Evolutionary conservation across 176 grass and related monocot species (phyloP), one percentile per base, ranked within the genome.

Genomic region (Bolboschoenus planiculmis): DNA sequence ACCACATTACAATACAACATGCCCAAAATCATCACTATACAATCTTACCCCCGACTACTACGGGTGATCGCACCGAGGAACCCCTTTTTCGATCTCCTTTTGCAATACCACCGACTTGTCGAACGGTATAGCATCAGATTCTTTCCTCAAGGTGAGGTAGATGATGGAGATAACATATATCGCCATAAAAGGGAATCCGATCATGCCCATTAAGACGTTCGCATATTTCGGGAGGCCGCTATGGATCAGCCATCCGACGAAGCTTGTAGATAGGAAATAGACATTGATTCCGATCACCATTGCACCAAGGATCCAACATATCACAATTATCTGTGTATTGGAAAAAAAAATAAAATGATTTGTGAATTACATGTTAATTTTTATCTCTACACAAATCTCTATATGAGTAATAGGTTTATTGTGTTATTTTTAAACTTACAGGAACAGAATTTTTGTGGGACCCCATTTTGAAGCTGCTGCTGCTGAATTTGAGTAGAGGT

Each of bases 401-500:
- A 10, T 59, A 10, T 27, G 23, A 29, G 23, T 11, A 59, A 29
- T 24, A 27, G 23, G 26, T 23, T 59, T 0, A 53, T 53, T 53
- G 5, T 53, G 50, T 16, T 53, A 15, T 18, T 18, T 3, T 15
- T 18, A 53, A 53, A 83, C 94, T 91, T 86, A 97, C 94, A 47
- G 15, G 71, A 21, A 47, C 55, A 55, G 94, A 87, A 72, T 93
- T 91, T 78, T 93, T 93, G 82, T 88, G 87, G 64, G 81, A 63
- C 73, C 87, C 87, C 85, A 87, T 78, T 35, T 87, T 91, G 14
- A 66, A 77, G 15, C 21, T 40, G 55, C 86, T 85, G 84, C 89
- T 90, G 65, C 91, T 97, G 87, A 97, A 97, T 84, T 93, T 97
- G 60, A 97, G 89, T 6, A 97, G 91, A 75, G 94, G 94, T 80